Percentiles rank a stretch among this genome's conserved stretches.
phyloP scores from a whole-genome alignment of 2,329 filamentous ascomycete genomes.

The Ceratocystis diversiconidia region DNA sequence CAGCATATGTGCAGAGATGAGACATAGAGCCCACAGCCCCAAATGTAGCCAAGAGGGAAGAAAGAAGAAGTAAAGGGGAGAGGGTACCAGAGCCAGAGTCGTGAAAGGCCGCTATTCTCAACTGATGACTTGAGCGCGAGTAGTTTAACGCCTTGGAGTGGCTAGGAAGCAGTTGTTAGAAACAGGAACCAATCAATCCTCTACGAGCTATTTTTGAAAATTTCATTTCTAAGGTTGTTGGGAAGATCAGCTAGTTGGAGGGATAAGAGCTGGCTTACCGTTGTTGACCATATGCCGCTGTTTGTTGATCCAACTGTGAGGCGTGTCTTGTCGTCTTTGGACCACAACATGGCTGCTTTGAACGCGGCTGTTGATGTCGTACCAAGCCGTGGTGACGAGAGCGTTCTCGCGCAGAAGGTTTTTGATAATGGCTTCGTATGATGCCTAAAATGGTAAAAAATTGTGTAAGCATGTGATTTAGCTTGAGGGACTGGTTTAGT shows the following conservation, averaged over 20 bases:
- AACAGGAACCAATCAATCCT: neutral
- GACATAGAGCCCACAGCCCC: slow-evolving; percentile 9
- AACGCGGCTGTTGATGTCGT: slow-evolving; percentile 61
- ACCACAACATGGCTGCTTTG: slow-evolving; percentile 74
- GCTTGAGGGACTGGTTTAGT: neutral
- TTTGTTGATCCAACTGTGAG: slow-evolving; percentile 73
- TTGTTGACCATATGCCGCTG: slow-evolving; percentile 56
- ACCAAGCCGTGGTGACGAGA: slow-evolving; percentile 73
- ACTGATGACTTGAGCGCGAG: slow-evolving; percentile 8
- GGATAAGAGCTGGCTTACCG: slow-evolving; percentile 23
- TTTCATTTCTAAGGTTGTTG: no score
- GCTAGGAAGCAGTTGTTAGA: slow-evolving; percentile 11
- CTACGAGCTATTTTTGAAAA: neutral
- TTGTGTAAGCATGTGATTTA: slow-evolving; percentile 3
- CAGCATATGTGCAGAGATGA: slow-evolving; percentile 10
- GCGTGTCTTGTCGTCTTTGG: slow-evolving; percentile 58
- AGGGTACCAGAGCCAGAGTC: slow-evolving; percentile 4
- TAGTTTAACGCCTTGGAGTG: slow-evolving; percentile 17
- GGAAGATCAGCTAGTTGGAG: neutral
- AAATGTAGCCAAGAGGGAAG: neutral
- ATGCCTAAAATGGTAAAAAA: slow-evolving; percentile 28
- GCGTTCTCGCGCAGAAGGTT: slow-evolving; percentile 65
- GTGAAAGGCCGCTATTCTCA: neutral
- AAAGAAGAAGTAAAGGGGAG: slow-evolving; percentile 6
- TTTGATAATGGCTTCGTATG: slow-evolving; percentile 43